Evolutionary conservation across 2,329 filamentous ascomycete species (phyloP), one percentile per base, ranked within the genome.

Genomic region (Cylindrodendrum hubeiense): DNA sequence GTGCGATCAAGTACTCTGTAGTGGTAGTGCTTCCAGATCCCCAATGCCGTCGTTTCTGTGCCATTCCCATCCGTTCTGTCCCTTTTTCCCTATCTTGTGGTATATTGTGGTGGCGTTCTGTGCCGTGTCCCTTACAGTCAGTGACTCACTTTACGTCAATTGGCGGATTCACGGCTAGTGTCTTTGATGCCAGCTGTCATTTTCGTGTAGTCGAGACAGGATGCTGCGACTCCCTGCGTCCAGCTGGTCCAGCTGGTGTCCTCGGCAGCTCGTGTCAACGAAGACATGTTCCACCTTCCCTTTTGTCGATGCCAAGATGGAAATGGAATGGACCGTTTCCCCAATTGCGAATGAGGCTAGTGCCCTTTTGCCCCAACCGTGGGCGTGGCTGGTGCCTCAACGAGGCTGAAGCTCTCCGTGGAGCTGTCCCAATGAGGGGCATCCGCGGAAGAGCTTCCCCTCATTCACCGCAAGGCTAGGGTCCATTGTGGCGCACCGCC

Each of bases 71-170:
- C 37, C 19, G 2, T 5, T 7, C 33, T 15, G 2, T 17, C 37
- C 26, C 30, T 19, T 28, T 33, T 24, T 55, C 26, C 19, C 43
- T 22, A 19, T 53, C 37, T 53, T 26, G 41, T 26, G 30, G 50
- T 22, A 19, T 53, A 22, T 53, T 26, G 41, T 26, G 30, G 50
- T 61, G 56, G 51, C 44, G 50, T 56, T 44, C 46, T 33, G 56
- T 43, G 34, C 50, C 53, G 28, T 52, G 54, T 47, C 53, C 52
- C 49, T 22, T 19, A 10, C 51, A 28, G 37, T 17, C 60, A 41
- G 54, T 59, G 60, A 59, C 54, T 63, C 60, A 59, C 49, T 44
- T 58, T 30, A 8, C 44, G 8, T 58, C 37, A 44, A 63, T 54
- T 58, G 47, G 33, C 37, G 12, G n/a, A 22, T 43, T 41, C 15